These are phyloP conservation scores for Aspergillus sojae DNA, from an alignment of 2,329 filamentous ascomycete genomes.

Conservation along the genomic window DNA sequence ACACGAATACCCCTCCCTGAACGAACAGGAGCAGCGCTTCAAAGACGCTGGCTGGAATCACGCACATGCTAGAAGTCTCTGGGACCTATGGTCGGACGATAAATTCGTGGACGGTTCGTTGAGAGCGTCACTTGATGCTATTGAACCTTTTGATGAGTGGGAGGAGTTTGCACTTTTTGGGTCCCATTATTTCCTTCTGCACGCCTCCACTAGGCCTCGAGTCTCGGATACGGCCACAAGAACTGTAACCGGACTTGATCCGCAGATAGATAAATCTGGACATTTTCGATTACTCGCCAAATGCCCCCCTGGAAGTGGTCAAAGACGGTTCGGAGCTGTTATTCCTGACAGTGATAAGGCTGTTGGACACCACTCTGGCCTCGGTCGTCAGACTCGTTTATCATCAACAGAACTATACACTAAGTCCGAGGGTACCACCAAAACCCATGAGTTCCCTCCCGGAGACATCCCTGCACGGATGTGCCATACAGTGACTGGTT, in stretches of 20 bases:
- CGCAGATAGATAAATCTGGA: conserved; percentile 11
- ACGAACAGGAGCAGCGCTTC: conserved; percentile 72
- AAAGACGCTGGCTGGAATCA: conserved; percentile 66
- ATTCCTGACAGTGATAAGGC: conserved; percentile 41
- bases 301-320: conserved; percentile 42
- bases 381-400: conserved; percentile 51
- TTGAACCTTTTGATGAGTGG: conserved; percentile 94
- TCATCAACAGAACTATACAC: conserved; percentile 50
- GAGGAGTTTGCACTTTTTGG: conserved; percentile 88
- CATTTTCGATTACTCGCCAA: conserved; percentile 25
- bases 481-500: conserved; percentile 74
- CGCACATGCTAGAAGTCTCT: conserved; percentile 69
- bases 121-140: conserved; percentile 63
- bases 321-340: conserved; percentile 64
- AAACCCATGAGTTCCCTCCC: conserved; percentile 49
- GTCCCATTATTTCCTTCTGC: conserved; percentile 79
- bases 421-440: conserved; percentile 51
- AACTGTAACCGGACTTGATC: neutral
- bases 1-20: conserved; percentile 66
- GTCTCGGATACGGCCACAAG: neutral
- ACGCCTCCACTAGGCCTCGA: conserved; percentile 54
- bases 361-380: conserved; percentile 45
- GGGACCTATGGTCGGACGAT: conserved; percentile 78
- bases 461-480: conserved; percentile 53
- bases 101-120: conserved; percentile 64